phyloP scores from a whole-genome alignment of 1,284 basidiomycete genomes.

The Phlebopus sp. region DNA sequence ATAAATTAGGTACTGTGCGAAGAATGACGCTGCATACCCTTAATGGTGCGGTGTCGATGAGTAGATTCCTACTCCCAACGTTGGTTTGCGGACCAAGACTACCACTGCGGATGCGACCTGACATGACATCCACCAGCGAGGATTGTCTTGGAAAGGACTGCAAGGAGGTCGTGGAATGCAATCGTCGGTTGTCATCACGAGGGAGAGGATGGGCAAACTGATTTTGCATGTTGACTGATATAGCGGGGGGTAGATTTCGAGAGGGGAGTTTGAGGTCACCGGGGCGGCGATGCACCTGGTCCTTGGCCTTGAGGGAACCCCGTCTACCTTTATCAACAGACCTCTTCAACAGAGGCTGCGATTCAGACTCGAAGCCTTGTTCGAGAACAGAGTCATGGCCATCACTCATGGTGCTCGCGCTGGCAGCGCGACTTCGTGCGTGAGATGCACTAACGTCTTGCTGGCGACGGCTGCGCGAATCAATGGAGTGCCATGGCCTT shows the following conservation, averaged over 20 bases:
- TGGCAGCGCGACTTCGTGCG: conserved; percentile 51
- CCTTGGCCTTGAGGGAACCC: conserved; percentile 31
- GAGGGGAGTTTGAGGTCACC: conserved; percentile 37
- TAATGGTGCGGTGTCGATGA: conserved; percentile 38
- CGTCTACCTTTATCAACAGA: conserved; percentile 32
- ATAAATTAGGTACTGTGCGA: conserved; percentile 17
- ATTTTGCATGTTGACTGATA: conserved; percentile 12
- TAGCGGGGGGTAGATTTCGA: conserved; percentile 31
- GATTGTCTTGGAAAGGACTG: conserved; percentile 38
- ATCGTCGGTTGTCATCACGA: conserved; percentile 37
- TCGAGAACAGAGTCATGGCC: conserved; percentile 23
- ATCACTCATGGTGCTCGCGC: conserved; percentile 45
- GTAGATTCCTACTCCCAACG: conserved; percentile 33
- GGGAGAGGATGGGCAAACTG: conserved; percentile 30
- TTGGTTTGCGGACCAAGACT: conserved; percentile 47
- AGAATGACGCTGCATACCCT: conserved; percentile 28
- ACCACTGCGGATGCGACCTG: conserved; percentile 53
- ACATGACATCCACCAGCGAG: conserved; percentile 23
- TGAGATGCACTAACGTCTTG: conserved; percentile 34
- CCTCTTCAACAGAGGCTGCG: conserved; percentile 31
- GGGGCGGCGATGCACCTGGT: conserved; percentile 30
- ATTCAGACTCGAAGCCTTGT: conserved; percentile 26
- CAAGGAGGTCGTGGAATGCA: conserved; percentile 42
- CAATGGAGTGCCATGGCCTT: conserved; percentile 24
- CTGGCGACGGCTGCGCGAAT: conserved; percentile 27